phyloP scores from a whole-genome alignment of 768 basidiomycete genomes.

The Pholiota microspora region DNA sequence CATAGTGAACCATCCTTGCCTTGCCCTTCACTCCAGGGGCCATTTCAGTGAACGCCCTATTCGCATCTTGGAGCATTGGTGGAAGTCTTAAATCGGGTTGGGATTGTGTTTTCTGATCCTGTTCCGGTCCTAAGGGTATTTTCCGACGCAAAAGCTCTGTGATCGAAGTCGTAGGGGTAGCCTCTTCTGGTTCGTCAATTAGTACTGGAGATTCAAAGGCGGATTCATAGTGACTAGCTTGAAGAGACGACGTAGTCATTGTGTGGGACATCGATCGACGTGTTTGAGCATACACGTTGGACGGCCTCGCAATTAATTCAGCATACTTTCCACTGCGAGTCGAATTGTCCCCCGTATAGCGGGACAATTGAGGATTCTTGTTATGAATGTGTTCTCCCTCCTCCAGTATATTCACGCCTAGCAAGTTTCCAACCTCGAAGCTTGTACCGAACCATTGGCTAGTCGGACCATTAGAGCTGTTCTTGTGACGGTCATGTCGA shows the following conservation, averaged over 20 bases:
- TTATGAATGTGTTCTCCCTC: conserved; percentile 22
- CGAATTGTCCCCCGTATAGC: neutral
- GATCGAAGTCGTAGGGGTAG: conserved; percentile 1
- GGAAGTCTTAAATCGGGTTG: conserved; percentile 2
- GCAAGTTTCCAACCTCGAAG: conserved; percentile 76
- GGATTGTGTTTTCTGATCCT: conserved; percentile 3
- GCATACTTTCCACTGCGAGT: neutral
- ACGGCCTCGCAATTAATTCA: neutral
- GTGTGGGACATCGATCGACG: neutral
- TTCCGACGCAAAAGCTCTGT: neutral
- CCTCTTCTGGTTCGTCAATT: neutral
- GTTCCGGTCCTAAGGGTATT: neutral
- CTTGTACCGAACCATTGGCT: conserved; percentile 67
- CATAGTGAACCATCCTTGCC: conserved; percentile 39
- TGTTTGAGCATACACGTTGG: neutral
- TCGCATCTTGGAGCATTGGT: neutral
- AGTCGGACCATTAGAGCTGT: conserved; percentile 12
- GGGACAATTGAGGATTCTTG: neutral
- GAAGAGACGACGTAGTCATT: neutral
- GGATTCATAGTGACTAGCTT: neutral
- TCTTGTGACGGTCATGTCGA: conserved; percentile 30
- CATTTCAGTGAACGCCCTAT: neutral
- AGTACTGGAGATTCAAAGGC: neutral
- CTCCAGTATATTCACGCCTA: conserved; percentile 64
- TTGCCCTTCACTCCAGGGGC: conserved; percentile 23